These are phyloP conservation scores for Colletotrichum truncatum DNA, from an alignment of 2,329 filamentous ascomycete genomes.

Conservation along the genomic window DNA sequence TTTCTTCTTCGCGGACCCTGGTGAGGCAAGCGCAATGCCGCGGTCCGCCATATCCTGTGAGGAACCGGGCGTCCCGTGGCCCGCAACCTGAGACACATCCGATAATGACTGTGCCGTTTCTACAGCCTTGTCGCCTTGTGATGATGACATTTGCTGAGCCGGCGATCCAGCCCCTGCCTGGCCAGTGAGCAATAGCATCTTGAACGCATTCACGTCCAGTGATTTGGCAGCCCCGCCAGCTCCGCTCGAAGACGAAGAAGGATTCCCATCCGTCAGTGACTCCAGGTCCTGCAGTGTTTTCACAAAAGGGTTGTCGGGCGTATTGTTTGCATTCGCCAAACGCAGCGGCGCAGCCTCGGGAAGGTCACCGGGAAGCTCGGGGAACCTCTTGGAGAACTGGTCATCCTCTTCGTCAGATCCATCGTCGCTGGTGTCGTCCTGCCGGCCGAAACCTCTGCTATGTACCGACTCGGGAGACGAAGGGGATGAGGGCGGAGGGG, in stretches of 20 bases:
- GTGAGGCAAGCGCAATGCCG: slow-evolving; percentile 51
- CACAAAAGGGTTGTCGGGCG: slow-evolving; percentile 64
- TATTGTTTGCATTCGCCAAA: slow-evolving; percentile 33
- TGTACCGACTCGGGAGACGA: slow-evolving; percentile 51
- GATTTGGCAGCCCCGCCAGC: slow-evolving; percentile 45
- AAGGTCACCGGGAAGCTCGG: slow-evolving; percentile 24
- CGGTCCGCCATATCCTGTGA: slow-evolving; percentile 65
- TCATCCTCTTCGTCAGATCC: slow-evolving; percentile 41
- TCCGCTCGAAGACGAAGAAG: no score
- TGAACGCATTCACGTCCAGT: slow-evolving; percentile 82
- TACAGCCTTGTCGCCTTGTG: slow-evolving; percentile 60
- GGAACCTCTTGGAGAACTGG: slow-evolving; percentile 29
- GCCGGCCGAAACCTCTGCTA: slow-evolving; percentile 35
- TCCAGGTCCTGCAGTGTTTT: slow-evolving; percentile 64
- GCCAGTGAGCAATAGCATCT: slow-evolving; percentile 79
- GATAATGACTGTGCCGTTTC: slow-evolving; percentile 48
- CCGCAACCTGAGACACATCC: not conserved
- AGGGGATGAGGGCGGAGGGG: slow-evolving; percentile 69
- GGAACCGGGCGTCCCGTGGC: slow-evolving; percentile 61
- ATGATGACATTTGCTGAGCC: slow-evolving; percentile 35
- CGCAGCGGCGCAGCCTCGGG: slow-evolving; percentile 25
- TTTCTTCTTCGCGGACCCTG: slow-evolving; percentile 66
- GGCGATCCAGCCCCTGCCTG: slow-evolving; percentile 49
- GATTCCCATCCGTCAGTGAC: slow-evolving; percentile 40
- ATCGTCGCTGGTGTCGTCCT: slow-evolving; percentile 33